phyloP scores from a whole-genome alignment of 192 early-diverging fungal species.

The Entophlyctis luteolus region DNA sequence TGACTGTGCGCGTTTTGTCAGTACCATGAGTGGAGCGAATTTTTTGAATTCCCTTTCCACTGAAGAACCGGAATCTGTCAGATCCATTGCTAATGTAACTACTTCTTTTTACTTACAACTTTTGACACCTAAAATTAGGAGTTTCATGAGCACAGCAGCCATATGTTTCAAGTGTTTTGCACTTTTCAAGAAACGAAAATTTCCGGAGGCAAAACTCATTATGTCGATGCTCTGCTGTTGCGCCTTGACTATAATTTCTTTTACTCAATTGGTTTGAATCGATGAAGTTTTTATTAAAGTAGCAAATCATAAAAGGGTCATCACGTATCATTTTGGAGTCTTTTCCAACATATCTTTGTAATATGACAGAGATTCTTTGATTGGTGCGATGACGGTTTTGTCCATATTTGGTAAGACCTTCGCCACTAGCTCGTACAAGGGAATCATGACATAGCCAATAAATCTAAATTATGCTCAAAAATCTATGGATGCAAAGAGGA shows the following conservation, averaged over 20 bases:
- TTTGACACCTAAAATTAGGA: slow-evolving; percentile 6
- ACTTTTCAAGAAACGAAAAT: slow-evolving; percentile 24
- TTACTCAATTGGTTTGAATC: no score
- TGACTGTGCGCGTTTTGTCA: slow-evolving; percentile 4
- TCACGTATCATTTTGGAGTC: slow-evolving; percentile 2
- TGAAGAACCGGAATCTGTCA: neutral
- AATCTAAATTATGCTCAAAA: slow-evolving; percentile 26
- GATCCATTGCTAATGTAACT: neutral
- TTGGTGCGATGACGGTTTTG: slow-evolving; percentile 34
- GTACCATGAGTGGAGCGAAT: neutral
- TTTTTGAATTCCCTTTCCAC: neutral
- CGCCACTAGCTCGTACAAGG: slow-evolving; percentile 48
- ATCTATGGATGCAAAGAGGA: neutral
- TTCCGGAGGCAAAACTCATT: neutral
- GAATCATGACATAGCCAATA: slow-evolving; percentile 57
- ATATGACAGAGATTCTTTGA: slow-evolving; percentile 33
- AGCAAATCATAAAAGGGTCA: no score
- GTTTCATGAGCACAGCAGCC: slow-evolving; percentile 29
- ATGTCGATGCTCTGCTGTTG: slow-evolving; percentile 30
- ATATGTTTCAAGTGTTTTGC: slow-evolving; percentile 34
- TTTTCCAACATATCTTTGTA: slow-evolving; percentile 40
- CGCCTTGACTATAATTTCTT: slow-evolving; percentile 36
- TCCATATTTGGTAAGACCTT: slow-evolving; percentile 52
- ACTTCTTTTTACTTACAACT: neutral
- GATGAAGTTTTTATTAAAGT: no score